Base-by-base conservation (phyloP, 2,329 filamentous ascomycete genomes). In the Phialemoniopsis sp. region DNA sequence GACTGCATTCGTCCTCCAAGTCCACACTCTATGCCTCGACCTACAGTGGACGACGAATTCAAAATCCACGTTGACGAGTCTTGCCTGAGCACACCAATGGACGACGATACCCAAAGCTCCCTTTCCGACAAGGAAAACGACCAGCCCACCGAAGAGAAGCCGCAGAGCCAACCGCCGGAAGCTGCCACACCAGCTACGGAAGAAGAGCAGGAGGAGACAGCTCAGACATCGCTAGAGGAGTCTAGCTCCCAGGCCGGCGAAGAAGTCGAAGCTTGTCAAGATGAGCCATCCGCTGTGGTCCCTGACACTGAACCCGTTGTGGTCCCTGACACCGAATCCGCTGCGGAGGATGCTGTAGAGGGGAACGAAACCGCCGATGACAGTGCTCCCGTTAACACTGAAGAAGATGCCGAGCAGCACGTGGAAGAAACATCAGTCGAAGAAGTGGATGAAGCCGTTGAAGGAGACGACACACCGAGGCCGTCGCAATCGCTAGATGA, bases 31-130 rank as follows among this genome's bases (percentile, higher is more conserved):
- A 56, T 58, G 49, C 48, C 53, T 45, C 49, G 45, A 45, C 41
- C 53, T 35, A 46, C 48, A 6, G 21, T 26, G 21, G 62, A 69
- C 43, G 48, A 60, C 47, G 63, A 73, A 46, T 72, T 75, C 44
- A 55, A 70, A 8, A 73, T 70, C 47, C 67, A 69, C 59, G 59
- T 70, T 50, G 70, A 76, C 51, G 53, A 55, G 32, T 71, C 66
- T 39, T 72, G 66, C 49, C 34, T 66, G 39, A 65, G 56, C 51
- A 59, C 58, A 32, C 57, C 59, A 41, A 67, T 67, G 58, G 59
- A 66, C 49, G 62, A 69, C 43, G 51, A 58, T 26, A 47, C 42
- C 21, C 21, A 26, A 26, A 26, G 21, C 21, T 26, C 21, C 21
- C 21, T 26, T 26, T 26, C 21, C 37, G 46, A 48, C 17, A 44